These are phyloP conservation scores for Ceratocystis ficicola DNA, from an alignment of 2,329 filamentous ascomycete genomes.

Conservation along the genomic window DNA sequence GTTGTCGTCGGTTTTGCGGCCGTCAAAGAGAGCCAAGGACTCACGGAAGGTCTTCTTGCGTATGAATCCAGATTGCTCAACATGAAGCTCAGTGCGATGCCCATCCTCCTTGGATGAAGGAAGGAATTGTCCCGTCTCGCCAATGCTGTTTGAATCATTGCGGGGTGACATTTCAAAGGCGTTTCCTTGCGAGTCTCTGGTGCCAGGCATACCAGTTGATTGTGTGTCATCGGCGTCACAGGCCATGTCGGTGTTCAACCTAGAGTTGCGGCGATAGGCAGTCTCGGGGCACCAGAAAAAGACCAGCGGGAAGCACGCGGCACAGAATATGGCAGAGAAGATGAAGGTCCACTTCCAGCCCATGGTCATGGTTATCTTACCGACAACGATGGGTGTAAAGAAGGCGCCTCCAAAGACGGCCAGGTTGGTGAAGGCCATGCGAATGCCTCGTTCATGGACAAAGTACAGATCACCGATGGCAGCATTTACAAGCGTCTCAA, in stretches of 20 bases:
- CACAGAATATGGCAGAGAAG: slow-evolving; percentile 74
- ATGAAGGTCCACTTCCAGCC: slow-evolving; percentile 87
- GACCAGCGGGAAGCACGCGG: slow-evolving; percentile 54
- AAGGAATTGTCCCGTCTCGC: background rate
- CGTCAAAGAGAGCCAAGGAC: slow-evolving; percentile 60
- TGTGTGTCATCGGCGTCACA: slow-evolving; percentile 28
- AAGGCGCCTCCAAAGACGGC: slow-evolving; percentile 46
- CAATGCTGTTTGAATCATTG: slow-evolving; percentile 2
- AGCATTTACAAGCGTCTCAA: slow-evolving; percentile 80
- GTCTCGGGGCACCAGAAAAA: slow-evolving; percentile 78
- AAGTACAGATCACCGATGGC: slow-evolving; percentile 83
- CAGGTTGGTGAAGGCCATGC: slow-evolving; percentile 68
- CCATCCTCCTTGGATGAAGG: background rate
- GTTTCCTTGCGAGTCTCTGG: background rate
- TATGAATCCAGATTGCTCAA: slow-evolving; percentile 23
- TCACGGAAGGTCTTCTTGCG: slow-evolving; percentile 47
- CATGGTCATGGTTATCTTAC: slow-evolving; percentile 64
- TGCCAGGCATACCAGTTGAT: background rate
- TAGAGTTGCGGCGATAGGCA: slow-evolving; percentile 48
- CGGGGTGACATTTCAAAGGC: slow-evolving; percentile 9
- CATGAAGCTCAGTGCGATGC: background rate
- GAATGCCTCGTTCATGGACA: slow-evolving; percentile 69
- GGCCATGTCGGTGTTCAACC: slow-evolving; percentile 57
- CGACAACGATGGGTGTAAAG: slow-evolving; percentile 76
- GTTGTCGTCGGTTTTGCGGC: slow-evolving; percentile 64